phyloP scores from a whole-genome alignment of 2,329 filamentous ascomycete species.

The Paracoccidioides lutzii region DNA sequence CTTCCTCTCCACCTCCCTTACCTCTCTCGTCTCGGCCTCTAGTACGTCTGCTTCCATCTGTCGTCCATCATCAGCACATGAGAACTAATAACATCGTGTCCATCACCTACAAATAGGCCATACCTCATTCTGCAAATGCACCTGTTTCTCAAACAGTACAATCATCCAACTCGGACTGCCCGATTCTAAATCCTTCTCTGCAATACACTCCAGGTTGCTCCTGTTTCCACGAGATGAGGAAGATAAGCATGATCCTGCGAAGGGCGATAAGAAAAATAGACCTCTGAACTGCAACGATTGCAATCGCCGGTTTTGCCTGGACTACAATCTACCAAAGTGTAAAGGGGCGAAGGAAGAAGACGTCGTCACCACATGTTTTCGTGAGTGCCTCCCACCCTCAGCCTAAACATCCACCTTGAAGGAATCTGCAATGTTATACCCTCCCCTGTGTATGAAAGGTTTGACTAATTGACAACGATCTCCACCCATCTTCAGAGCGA shows the following conservation, averaged over 20 bases:
- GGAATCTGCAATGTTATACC: background rate
- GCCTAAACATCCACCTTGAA: background rate
- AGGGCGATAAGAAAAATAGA: slow-evolving; percentile 25
- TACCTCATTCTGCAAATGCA: slow-evolving; percentile 60
- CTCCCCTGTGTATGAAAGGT: background rate
- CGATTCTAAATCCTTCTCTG: slow-evolving; percentile 14
- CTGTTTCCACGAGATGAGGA: slow-evolving; percentile 9
- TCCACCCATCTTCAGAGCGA: slow-evolving; percentile 35
- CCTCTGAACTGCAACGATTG: slow-evolving; percentile 50
- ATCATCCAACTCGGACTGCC: slow-evolving; percentile 50
- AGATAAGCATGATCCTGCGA: slow-evolving; percentile 8
- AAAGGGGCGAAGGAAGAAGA: slow-evolving; percentile 50
- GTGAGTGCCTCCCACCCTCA: slow-evolving; percentile 25
- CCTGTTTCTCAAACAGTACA: slow-evolving; percentile 54
- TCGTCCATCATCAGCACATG: too few relatives aligned
- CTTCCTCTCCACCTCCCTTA: slow-evolving; percentile 17
- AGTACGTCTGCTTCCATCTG: too few relatives aligned
- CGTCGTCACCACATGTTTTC: slow-evolving; percentile 54
- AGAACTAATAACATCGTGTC: too few relatives aligned
- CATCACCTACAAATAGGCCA: slow-evolving; percentile 18
- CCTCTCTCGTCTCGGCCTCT: slow-evolving; percentile 22
- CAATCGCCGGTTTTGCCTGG: slow-evolving; percentile 53
- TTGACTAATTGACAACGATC: background rate
- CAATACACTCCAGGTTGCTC: slow-evolving; percentile 6
- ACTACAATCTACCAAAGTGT: slow-evolving; percentile 50